Percentiles rank a stretch among this genome's conserved stretches.
Conservation (phyloP, 352 stramenopile species). For the Achlya hypogyna region DNA sequence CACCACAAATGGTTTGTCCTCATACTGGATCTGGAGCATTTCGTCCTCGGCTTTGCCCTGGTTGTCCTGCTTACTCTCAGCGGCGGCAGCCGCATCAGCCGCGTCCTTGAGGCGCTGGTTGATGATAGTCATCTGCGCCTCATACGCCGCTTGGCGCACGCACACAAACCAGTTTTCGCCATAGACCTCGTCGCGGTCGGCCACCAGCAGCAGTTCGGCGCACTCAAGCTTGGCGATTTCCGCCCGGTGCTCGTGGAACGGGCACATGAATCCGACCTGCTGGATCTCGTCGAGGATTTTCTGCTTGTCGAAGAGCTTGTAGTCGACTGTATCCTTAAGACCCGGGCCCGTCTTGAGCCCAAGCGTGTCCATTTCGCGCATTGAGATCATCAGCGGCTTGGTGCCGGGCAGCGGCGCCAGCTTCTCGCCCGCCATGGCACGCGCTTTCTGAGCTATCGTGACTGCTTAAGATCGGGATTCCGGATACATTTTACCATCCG, state of each 20-base stretch:
- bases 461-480: background rate
- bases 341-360: conserved; percentile 70
- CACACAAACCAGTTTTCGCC: conserved; percentile 81
- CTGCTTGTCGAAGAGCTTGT: conserved; percentile 55
- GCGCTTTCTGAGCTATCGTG: background rate
- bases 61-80: conserved; percentile 24
- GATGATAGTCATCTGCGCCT: conserved; percentile 57
- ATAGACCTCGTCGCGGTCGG: conserved; percentile 62
- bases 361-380: conserved; percentile 78
- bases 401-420: conserved; percentile 51
- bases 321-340: conserved; percentile 61
- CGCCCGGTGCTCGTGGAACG: conserved; percentile 59
- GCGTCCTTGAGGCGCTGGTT: conserved; percentile 37
- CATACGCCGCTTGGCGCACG: conserved; percentile 51
- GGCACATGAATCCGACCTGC: conserved; percentile 74
- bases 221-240: conserved; percentile 59
- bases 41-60: conserved; percentile 27
- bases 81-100: conserved; percentile 31
- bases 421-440: conserved; percentile 25
- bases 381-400: conserved; percentile 75
- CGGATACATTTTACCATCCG: background rate
- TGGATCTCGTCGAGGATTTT: conserved; percentile 67
- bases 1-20: conserved; percentile 58
- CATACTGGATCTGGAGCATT: conserved; percentile 56
- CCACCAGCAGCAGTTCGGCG: conserved; percentile 65